These are phyloP conservation scores for Zymoseptoria ardabiliae DNA, from an alignment of 2,329 filamentous ascomycete species.

Conservation along the genomic window DNA sequence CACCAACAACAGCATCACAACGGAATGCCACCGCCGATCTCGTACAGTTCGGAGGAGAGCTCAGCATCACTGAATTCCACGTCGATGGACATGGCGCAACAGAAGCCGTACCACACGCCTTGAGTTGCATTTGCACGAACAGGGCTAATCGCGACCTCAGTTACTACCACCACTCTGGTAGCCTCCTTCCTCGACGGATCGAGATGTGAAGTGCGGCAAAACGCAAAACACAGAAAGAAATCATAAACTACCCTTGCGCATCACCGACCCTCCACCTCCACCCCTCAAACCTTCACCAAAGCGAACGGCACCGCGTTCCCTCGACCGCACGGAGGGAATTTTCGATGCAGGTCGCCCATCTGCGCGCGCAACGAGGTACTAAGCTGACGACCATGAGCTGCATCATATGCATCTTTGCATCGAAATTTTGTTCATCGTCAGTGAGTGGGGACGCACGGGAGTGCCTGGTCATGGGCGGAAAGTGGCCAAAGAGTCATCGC, in stretches of 20 bases:
- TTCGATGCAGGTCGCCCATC: background rate
- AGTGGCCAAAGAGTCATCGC: no score
- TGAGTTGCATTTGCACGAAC: background rate
- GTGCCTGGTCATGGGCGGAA: no score
- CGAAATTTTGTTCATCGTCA: no score
- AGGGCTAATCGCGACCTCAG: conserved; percentile 1
- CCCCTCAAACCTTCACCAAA: background rate
- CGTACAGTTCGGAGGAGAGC: conserved; percentile 17
- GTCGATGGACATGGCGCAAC: conserved; percentile 5
- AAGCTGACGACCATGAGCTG: background rate
- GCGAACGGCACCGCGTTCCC: background rate
- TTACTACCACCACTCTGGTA: background rate
- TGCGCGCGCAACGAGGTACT: background rate
- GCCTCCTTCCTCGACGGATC: background rate
- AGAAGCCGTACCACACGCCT: conserved; percentile 14
- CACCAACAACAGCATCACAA: conserved; percentile 1
- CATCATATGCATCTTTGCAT: no score
- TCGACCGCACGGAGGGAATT: background rate
- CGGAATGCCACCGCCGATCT: conserved; percentile 2
- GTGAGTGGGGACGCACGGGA: no score
- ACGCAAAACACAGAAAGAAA: background rate
- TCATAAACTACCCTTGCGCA: background rate
- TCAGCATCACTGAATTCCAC: conserved; percentile 13
- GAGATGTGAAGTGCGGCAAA: background rate
- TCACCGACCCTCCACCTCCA: no score